Conservation (phyloP, 345 rosid species). For the Moricandia arvensis region DNA sequence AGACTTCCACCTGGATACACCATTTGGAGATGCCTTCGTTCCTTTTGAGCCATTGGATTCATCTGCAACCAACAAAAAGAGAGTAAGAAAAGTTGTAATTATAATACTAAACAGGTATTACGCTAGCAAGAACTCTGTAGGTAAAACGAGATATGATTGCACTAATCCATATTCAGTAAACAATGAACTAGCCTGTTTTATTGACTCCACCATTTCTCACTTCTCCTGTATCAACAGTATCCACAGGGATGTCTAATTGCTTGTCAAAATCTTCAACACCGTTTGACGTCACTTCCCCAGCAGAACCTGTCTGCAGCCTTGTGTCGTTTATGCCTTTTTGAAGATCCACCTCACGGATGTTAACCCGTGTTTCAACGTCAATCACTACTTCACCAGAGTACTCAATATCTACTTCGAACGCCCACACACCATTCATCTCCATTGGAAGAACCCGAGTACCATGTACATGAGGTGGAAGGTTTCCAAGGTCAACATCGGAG, state of each 20-base stretch:
- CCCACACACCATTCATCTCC: conserved; percentile 86
- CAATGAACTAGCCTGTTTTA: conserved; percentile 43
- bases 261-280: conserved; percentile 59
- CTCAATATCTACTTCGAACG: conserved; percentile 83
- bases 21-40: conserved; percentile 30
- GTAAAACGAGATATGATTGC: conserved; percentile 51
- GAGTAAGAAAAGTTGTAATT: neutral
- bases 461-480: conserved; percentile 82
- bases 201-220: conserved; percentile 20
- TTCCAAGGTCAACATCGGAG: conserved; percentile 58
- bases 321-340: conserved; percentile 54
- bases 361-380: conserved; percentile 76
- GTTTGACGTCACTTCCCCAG: conserved; percentile 51
- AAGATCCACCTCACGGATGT: conserved; percentile 60
- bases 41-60: conserved; percentile 30
- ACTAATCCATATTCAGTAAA: conserved; percentile 38
- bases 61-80: conserved; percentile 23
- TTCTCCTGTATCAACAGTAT: conserved; percentile 45
- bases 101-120: neutral
- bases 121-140: no score
- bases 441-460: conserved; percentile 72
- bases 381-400: conserved; percentile 75
- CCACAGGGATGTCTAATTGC: conserved; percentile 58
- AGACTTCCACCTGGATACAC: conserved; percentile 42
- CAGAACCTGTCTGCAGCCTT: conserved; percentile 40